Evolutionary conservation across 768 basidiomycete species (phyloP), one percentile per base, ranked within the genome.

Genomic region (Antrodiella citrinella): DNA sequence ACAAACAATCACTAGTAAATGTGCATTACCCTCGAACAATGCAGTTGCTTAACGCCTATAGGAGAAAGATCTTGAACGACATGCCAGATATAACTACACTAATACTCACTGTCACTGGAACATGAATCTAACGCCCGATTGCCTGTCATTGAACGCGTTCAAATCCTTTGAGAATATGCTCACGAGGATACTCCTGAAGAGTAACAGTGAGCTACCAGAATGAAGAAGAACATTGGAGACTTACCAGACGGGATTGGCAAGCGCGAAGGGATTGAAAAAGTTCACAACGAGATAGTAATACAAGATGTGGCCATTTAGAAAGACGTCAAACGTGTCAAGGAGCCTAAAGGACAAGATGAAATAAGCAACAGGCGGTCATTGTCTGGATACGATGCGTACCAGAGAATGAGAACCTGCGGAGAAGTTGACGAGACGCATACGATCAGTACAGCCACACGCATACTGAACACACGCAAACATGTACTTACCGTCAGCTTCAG

Each of bases 271-370:
- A 54, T 76, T 74, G 50, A 74, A 59, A 55, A 72, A 82, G 62
- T 82, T 80, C 39, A 59, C 64, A 40, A 82, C 77, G 46, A 81
- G 68, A 55, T 82, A 82, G 57, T 69, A 70, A 54, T 82, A 84
- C 35, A 78, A 66, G 53, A 79, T 72, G 57, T 82, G 81, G 45
- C 68, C 67, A 43, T 73, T 75, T 49, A 82, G 57, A 40, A 64
- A 67, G 0, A 74, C 72, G 57, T 81, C 77, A 49, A 82, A 76
- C 0, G 80, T 79, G 59, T 82, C 80, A 20, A 82, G 56, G 3
- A 66, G 51, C 73, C 78, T 80, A 51, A n/a, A 18, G 19, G 18
- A 22, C 19, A 15, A 35, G 7, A 35, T 42, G 44, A 19, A 50
- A 18, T 11, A 43, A 2, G 24, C 24, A 39, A 9, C 30, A 24